Base-by-base conservation (phyloP, 225 moss, liverwort and hornwort genomes). In the Thuidium tamariscinum region DNA sequence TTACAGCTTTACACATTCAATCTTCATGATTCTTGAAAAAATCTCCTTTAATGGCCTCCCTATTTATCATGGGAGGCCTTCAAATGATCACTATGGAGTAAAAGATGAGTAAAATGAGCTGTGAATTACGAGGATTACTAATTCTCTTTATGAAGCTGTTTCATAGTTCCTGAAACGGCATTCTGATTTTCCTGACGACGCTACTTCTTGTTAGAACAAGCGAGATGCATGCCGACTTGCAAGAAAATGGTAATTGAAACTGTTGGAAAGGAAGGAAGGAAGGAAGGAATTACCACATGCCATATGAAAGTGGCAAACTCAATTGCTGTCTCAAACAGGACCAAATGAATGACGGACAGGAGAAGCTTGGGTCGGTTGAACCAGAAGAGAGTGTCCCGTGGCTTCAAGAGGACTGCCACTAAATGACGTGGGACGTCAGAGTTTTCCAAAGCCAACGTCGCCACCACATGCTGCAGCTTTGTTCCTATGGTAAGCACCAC, bases 331-430 rank as follows among this genome's bases (percentile, higher is more conserved):
- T 91, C 89, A 55, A 97, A 97, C 4, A 96, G 82, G 13, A 94
- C 90, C 83, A 92, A 91, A 37, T 97, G 97, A 49, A 97, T 93
- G 75, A 93, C 57, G 52, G 49, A 81, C 18, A 97, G 89, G 61
- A 96, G 84, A 27, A 97, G 83, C 83, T 89, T 85, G 21, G 97
- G 97, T 27, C 54, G 84, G 44, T 89, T 91, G 88, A 97, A 93
- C 96, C 97, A 97, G 80, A 97, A 97, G 30, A 97, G 90, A 17
- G 94, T 91, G 89, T 97, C 95, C n/a, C 97, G 88, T 7, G 94
- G 97, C 78, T 86, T 54, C 86, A 97, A 54, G 66, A 80, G 72
- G 8, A 82, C 48, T 8, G 89, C 88, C 23, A 92, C 89, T 51
- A 86, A 90, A 25, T 74, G 82, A 41, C 86, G 84, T 12, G 81